Evolutionary conservation across 192 early-diverging fungal genomes (phyloP).

Genomic region (Gamsiella multidivaricata): DNA sequence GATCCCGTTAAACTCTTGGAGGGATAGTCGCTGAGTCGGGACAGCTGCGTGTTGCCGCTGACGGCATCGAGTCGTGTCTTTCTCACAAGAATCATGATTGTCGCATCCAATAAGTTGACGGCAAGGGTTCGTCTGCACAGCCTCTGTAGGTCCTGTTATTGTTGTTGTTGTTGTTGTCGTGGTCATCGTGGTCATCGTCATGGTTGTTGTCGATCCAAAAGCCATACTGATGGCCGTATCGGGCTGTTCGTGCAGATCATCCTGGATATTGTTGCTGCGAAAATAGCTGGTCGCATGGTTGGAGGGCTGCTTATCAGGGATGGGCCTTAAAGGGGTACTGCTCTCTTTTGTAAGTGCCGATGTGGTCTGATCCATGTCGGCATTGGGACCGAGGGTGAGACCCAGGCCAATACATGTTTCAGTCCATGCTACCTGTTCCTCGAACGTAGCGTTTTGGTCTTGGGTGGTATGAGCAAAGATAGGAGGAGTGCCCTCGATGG

Average conservation of each 20-base stretch:
- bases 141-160: no score
- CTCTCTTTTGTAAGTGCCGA: background rate
- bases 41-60: background rate
- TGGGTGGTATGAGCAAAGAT: no score
- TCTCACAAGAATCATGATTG: slow-evolving; percentile 5
- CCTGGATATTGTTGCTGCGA: background rate
- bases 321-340: background rate
- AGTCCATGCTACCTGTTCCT: slow-evolving; percentile 12
- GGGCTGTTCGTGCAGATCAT: background rate
- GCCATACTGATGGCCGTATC: slow-evolving; percentile 5
- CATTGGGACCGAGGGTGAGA: slow-evolving; percentile 3
- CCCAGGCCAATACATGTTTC: slow-evolving; percentile 26
- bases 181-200: background rate
- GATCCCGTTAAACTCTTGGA: background rate
- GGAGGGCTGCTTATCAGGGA: slow-evolving; percentile 2
- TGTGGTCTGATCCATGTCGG: background rate
- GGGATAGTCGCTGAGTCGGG: background rate
- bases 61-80: slow-evolving; percentile 4
- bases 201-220: slow-evolving; percentile 5
- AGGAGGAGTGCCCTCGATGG: background rate
- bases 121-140: background rate
- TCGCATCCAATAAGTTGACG: background rate
- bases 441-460: background rate
- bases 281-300: background rate
- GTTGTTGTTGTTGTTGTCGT: background rate